phyloP scores from a whole-genome alignment of 129 eudicot genomes.

The Saussurea involucrata region DNA sequence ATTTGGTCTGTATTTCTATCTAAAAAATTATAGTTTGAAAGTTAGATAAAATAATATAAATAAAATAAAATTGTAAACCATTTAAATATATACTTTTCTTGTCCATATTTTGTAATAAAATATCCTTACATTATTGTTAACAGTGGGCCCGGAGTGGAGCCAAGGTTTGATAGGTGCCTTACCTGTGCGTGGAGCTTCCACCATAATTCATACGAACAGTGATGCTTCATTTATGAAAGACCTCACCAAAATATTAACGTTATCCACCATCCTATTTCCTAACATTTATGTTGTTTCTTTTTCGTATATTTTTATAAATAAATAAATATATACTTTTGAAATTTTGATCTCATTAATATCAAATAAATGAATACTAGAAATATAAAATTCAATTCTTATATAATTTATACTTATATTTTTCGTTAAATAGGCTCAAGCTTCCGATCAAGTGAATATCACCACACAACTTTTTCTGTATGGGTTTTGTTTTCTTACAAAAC shows the following conservation, averaged over 20 bases:
- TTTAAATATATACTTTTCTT: background rate
- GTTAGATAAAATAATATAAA: no score
- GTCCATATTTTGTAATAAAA: background rate
- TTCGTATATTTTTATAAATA: background rate
- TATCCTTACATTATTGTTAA: background rate
- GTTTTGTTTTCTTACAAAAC: no score
- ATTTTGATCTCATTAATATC: background rate
- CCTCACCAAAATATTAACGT: background rate
- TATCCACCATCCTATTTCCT: background rate
- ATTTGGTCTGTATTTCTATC: no score
- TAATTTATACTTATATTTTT: no score
- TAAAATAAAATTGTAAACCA: no score
- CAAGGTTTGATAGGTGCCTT: background rate
- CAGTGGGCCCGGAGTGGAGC: constrained; percentile 5
- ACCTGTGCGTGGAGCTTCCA: constrained; percentile 13
- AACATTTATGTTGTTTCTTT: background rate
- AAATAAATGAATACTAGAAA: background rate
- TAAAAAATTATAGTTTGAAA: no score
- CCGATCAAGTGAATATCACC: no score
- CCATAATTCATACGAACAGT: constrained; percentile 18
- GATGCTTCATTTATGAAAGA: constrained; percentile 29
- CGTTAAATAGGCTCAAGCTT: no score
- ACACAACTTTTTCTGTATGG: no score
- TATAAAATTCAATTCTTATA: no score
- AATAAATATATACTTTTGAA: no score